Evolutionary conservation across 345 rosid genomes (phyloP), one percentile per base, ranked within the genome.

Genomic region (Gossypium anomalum): DNA sequence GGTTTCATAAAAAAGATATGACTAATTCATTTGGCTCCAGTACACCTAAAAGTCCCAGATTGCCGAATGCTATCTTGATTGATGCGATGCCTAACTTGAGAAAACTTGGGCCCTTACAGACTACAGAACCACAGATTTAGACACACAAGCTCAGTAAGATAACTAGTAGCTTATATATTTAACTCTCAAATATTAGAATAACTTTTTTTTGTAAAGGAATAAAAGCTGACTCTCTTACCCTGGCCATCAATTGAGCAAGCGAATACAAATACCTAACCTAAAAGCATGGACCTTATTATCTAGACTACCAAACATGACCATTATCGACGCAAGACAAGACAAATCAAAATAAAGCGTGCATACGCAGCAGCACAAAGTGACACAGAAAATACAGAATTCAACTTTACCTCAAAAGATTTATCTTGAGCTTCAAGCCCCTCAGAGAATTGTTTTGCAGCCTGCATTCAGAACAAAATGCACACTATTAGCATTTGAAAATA

Each of bases 361-460:
- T 20, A 57, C 22, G 41, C 38, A 41, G 34, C 52, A 47, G 12
- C 38, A 20, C 45, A 19, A 22, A 51, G 43, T 16, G 20, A 17
- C 4, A 20, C 4, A 62, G 34, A 44, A 16, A 17, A 34, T 3
- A 17, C 41, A 55, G 22, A n/a, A 29, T 34, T 23, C 19, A 23
- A 74, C 16, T 78, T 80, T 81, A 90, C 96, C 93, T 90, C 93
- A 0, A 44, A 43, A 57, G 82, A 71, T 77, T 84, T 89, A 29
- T 90, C 96, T 71, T 82, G 85, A 75, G 84, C 67, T 51, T 82
- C 91, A 81, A 66, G 49, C 68, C 75, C 78, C 60, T 85, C 90
- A 29, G 70, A 65, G 67, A 83, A 82, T 44, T 81, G 66, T 77
- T 73, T 89, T 29, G 88, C 12, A 78, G 85, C 85, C 93, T 90